Conservation (phyloP, 345 rosid species). For the rapeseed (Brassica napus) region Da-Ae NC_063445.1:762501-763000, state of each 20-base stretch:
- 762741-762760: conserved; percentile 60
- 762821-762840: conserved; percentile 68
- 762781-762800: conserved; percentile 9
- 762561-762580: conserved; percentile 95
- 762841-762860: conserved; percentile 25
- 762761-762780: conserved; percentile 68
- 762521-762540: conserved; percentile 85
- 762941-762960: conserved; percentile 77
- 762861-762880: conserved; percentile 68
- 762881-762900: conserved; percentile 62
- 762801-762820: background rate
- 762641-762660: conserved; percentile 82
- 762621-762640: conserved; percentile 88
- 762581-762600: conserved; percentile 95
- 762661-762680: conserved; percentile 67
- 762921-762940: conserved; percentile 93
- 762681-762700: conserved; percentile 81
- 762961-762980: conserved; percentile 84
- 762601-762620: conserved; percentile 93
- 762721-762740: conserved; percentile 70
- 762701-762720: conserved; percentile 98
- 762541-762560: conserved; percentile 91
- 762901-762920: conserved; percentile 88
- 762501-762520: conserved; percentile 74
- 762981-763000: conserved; percentile 74